A percentile compares a stretch with the other conserved stretches of the same genome.
Evolutionary conservation across 768 basidiomycete species (phyloP).

Genomic region (Lentinula raphanica): DNA sequence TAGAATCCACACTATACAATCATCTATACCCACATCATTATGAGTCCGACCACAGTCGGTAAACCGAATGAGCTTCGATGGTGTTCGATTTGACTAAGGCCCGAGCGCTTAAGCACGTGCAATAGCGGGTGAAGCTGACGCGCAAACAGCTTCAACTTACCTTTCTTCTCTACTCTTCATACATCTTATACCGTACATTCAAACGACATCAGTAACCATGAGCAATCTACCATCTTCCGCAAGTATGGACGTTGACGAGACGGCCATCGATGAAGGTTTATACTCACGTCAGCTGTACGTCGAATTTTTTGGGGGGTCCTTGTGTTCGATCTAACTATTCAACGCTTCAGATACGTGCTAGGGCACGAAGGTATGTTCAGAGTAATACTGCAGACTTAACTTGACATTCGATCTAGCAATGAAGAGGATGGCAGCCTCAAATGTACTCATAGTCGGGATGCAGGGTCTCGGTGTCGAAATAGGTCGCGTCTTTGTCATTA

Average conservation of each 20-base stretch:
- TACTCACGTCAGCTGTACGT: conserved; percentile 91
- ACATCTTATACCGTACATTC: not conserved
- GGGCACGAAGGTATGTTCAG: conserved; percentile 80
- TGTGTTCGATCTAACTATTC: conserved; percentile 14
- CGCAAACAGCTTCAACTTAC: not conserved
- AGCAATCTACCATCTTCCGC: conserved; percentile 11
- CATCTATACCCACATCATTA: not conserved
- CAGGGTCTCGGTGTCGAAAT: conserved; percentile 95
- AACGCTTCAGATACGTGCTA: conserved; percentile 71
- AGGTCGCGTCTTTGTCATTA: conserved; percentile 40
- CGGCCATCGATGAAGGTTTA: conserved; percentile 86
- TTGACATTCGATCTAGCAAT: conserved; percentile 59
- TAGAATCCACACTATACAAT: no score
- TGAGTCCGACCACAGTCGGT: not conserved
- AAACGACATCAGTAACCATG: not conserved
- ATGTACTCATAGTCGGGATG: conserved; percentile 88
- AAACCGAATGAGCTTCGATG: not conserved
- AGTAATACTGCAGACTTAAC: not conserved
- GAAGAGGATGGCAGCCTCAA: conserved; percentile 97
- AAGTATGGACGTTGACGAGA: conserved; percentile 83
- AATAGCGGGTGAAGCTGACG: not conserved
- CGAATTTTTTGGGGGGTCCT: conserved; percentile 11
- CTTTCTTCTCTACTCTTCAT: not conserved
- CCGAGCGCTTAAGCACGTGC: no score
- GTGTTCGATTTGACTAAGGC: not conserved